A percentile compares a stretch with the other conserved stretches of the same genome.
These are phyloP conservation scores for Verticillium alfalfae DNA, from an alignment of 2,329 filamentous ascomycete species.

Conservation along the genomic window DNA sequence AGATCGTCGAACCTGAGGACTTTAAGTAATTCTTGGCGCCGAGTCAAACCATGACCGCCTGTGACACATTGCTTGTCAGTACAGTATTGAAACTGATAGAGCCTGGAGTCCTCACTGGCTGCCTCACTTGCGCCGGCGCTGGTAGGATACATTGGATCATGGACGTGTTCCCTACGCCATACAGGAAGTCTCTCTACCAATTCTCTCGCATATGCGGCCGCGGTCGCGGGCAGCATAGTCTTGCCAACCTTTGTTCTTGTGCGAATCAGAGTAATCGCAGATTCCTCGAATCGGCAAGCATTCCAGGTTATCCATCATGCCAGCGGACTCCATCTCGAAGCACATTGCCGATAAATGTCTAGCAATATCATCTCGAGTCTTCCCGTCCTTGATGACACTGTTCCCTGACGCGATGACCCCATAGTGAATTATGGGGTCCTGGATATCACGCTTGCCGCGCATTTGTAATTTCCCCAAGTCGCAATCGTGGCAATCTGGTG, in stretches of 20 bases:
- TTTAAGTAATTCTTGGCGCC: background rate
- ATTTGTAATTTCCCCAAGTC: background rate
- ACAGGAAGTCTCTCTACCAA: conserved; percentile 5
- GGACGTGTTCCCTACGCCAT: no score
- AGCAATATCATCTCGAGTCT: conserved; percentile 19
- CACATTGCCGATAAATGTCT: conserved; percentile 8
- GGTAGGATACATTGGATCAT: no score
- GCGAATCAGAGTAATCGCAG: conserved; percentile 29
- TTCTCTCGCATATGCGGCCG: conserved; percentile 19
- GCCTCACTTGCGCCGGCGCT: no score
- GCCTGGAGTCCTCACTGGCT: no score
- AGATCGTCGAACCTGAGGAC: conserved; percentile 32
- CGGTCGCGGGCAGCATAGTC: conserved; percentile 23
- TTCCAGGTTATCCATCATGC: conserved; percentile 15
- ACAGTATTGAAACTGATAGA: no score
- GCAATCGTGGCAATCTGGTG: background rate
- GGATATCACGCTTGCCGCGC: background rate
- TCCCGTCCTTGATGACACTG: background rate
- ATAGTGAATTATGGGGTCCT: conserved; percentile 4
- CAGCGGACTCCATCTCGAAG: conserved; percentile 21
- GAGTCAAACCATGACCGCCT: conserved; percentile 8
- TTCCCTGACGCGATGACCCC: conserved; percentile 5
- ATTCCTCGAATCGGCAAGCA: conserved; percentile 28
- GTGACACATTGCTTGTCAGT: conserved; percentile 11
- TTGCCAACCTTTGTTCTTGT: conserved; percentile 30